Percentiles rank a stretch among this genome's conserved stretches.
These are phyloP conservation scores for Thalassiosira delicatula DNA, from an alignment of 352 stramenopile species.

Conservation along the genomic window DNA sequence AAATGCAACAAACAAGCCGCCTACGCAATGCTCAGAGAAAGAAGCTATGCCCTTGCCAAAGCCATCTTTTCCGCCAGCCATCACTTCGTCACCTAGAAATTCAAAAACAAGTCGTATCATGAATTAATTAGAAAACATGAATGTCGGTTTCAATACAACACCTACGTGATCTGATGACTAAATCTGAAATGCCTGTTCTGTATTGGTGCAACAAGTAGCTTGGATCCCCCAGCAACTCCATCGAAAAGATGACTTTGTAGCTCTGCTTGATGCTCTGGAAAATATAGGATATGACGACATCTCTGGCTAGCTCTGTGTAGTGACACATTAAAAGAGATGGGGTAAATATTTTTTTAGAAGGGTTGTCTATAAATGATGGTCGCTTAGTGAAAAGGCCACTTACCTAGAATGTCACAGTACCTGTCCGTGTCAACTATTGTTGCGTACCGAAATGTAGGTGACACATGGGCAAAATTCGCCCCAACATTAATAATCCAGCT, in stretches of 20 bases:
- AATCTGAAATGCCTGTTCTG: constrained; percentile 62
- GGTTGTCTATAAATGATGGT: no score
- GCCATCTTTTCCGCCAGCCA: constrained; percentile 62
- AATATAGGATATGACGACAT: constrained; percentile 64
- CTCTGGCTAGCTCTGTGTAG: constrained; percentile 53
- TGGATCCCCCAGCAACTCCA: constrained; percentile 71
- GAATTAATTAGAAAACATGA: no score
- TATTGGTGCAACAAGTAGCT: constrained; percentile 54
- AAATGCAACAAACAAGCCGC: constrained; percentile 54
- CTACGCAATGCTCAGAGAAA: constrained; percentile 60
- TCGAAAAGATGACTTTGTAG: constrained; percentile 72
- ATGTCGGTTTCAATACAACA: not conserved
- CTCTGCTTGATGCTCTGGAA: constrained; percentile 63
- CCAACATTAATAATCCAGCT: constrained; percentile 74
- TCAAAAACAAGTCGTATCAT: no score
- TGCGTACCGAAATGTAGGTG: constrained; percentile 63
- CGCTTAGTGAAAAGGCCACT: no score
- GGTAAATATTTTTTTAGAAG: no score
- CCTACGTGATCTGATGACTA: constrained; percentile 57
- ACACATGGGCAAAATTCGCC: constrained; percentile 74
- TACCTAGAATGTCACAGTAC: constrained; percentile 66
- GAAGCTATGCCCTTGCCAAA: constrained; percentile 63
- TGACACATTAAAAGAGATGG: no score
- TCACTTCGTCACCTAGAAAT: constrained; percentile 57
- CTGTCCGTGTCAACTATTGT: constrained; percentile 42